These are phyloP conservation scores for Starmerella vitae DNA, from an alignment of 805 yeast genomes.

Conservation along the genomic window DNA sequence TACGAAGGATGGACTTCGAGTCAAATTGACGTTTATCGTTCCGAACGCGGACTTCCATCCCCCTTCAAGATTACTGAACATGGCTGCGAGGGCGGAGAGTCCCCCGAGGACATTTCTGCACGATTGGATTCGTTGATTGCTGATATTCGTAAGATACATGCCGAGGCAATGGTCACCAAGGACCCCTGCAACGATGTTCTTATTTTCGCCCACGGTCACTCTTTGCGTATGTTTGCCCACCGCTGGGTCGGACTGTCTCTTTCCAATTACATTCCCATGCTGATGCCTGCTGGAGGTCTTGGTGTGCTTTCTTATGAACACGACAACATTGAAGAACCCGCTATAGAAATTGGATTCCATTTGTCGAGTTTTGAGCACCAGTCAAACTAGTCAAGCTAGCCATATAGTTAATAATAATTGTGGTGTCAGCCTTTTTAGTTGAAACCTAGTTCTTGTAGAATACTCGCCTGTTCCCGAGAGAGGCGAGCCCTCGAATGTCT, in stretches of 20 bases:
- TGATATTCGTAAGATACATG: slow-evolving; percentile 41
- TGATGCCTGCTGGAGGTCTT: slow-evolving; percentile 90
- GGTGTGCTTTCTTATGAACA: slow-evolving; percentile 89
- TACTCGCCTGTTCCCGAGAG: slow-evolving; percentile 42
- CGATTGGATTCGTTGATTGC: slow-evolving; percentile 61
- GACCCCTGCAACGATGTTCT: slow-evolving; percentile 55
- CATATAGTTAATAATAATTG: no score
- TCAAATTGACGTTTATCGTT: slow-evolving; percentile 39
- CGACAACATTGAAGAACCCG: slow-evolving; percentile 73
- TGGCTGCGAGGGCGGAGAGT: slow-evolving; percentile 89
- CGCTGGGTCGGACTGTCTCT: slow-evolving; percentile 65
- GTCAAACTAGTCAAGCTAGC: no score
- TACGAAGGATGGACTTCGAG: slow-evolving; percentile 72
- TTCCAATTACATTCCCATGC: slow-evolving; percentile 56
- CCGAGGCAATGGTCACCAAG: slow-evolving; percentile 23
- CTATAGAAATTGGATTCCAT: slow-evolving; percentile 48
- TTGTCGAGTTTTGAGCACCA: slow-evolving; percentile 18
- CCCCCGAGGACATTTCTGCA: slow-evolving; percentile 46
- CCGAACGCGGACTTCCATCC: slow-evolving; percentile 10
- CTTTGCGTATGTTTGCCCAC: slow-evolving; percentile 75
- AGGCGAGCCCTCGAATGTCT: slow-evolving; percentile 28
- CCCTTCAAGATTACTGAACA: slow-evolving; percentile 68
- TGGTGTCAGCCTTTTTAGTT: slow-evolving; percentile 4
- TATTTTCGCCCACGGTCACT: slow-evolving; percentile 88
- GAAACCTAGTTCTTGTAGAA: slow-evolving; percentile 34